Conservation (phyloP, 129 eudicot genomes). For the Centella asiatica region DNA sequence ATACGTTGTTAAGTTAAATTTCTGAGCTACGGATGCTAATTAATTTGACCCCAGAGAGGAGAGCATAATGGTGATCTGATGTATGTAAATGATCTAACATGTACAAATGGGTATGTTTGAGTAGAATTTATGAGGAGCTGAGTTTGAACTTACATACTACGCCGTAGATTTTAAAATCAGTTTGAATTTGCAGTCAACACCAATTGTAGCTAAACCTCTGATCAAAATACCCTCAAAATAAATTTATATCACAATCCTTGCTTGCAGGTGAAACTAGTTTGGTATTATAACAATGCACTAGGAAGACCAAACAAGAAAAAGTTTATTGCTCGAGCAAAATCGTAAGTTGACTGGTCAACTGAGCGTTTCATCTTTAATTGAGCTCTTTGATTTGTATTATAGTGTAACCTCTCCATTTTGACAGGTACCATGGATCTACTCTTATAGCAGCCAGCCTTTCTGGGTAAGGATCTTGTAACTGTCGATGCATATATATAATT, state of each 20-base stretch:
- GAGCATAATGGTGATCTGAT: no score
- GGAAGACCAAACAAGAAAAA: slow-evolving; percentile 95
- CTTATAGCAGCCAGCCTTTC: slow-evolving; percentile 88
- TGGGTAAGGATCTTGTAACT: slow-evolving; percentile 44
- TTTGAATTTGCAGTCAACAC: not conserved
- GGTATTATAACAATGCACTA: slow-evolving; percentile 96
- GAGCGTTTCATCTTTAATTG: not conserved
- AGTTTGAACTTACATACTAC: no score
- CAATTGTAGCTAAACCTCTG: not conserved
- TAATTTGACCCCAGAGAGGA: not conserved
- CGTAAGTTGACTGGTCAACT: slow-evolving; percentile 38
- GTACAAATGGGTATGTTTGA: not conserved
- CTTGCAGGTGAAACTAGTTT: slow-evolving; percentile 90
- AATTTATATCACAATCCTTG: not conserved
- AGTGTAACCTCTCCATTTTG: slow-evolving; percentile 14
- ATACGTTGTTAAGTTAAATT: no score
- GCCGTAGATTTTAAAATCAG: no score
- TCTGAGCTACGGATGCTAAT: not conserved
- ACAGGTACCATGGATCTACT: slow-evolving; percentile 95
- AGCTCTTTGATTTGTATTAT: not conserved
- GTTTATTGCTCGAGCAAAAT: slow-evolving; percentile 75
- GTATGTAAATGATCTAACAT: no score
- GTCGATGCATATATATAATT: not conserved
- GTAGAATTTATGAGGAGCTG: not conserved
- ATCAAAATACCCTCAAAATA: not conserved